A percentile compares a stretch with the other conserved stretches of the same genome.
phyloP scores from a whole-genome alignment of 352 stramenopile species.

The Aphanomyces astaci region DNA sequence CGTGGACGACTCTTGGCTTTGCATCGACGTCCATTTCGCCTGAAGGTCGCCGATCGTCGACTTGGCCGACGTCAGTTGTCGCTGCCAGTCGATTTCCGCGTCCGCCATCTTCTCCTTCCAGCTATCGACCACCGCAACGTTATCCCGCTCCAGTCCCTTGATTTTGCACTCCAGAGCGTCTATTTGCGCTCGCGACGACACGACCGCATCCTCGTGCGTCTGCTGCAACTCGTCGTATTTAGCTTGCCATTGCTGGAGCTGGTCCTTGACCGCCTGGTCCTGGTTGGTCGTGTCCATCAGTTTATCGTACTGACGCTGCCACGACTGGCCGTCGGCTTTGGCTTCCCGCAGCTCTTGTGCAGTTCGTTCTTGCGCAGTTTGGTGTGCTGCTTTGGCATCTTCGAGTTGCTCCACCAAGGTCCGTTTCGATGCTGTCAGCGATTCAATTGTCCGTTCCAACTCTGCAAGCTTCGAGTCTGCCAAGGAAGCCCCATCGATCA shows the following conservation, averaged over 20 bases:
- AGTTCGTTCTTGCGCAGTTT: neutral
- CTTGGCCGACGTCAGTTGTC: neutral
- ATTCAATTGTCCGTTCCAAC: neutral
- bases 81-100: neutral
- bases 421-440: neutral
- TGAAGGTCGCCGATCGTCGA: constrained; percentile 15
- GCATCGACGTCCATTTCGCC: constrained; percentile 21
- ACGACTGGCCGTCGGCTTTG: neutral
- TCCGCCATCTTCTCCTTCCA: constrained; percentile 15
- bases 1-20: constrained; percentile 27
- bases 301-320: neutral
- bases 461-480: neutral
- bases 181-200: neutral
- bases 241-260: neutral
- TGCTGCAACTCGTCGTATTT: neutral
- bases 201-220: neutral
- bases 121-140: constrained; percentile 22
- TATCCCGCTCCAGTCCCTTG: constrained; percentile 17
- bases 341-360: neutral
- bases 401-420: neutral
- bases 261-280: neutral
- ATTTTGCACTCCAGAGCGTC: neutral
- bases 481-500: neutral
- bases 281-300: neutral
- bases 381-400: neutral